Evolutionary conservation across 73 alveolate species (phyloP).

Genomic region (Blepharisma stoltei): DNA sequence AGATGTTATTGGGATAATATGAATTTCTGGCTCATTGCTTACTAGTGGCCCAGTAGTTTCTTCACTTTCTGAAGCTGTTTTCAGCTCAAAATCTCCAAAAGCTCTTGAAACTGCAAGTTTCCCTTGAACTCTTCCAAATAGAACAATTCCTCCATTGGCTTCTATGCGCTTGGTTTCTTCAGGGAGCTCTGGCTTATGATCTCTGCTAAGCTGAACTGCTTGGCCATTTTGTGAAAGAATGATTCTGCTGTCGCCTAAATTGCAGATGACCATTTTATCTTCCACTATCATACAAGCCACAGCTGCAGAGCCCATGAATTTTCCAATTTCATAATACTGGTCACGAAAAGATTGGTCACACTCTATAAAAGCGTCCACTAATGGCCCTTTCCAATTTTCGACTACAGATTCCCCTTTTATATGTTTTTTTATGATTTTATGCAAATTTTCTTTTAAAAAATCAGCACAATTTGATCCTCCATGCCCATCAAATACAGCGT

Average conservation of each 20-base stretch:
- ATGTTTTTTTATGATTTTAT: slow-evolving; percentile 24
- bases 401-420: slow-evolving; percentile 42
- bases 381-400: slow-evolving; percentile 25
- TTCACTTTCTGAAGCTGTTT: slow-evolving; percentile 18
- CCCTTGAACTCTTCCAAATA: slow-evolving; percentile 80
- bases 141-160: slow-evolving; percentile 75
- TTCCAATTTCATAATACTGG: slow-evolving; percentile 37
- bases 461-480: slow-evolving; percentile 25
- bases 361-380: slow-evolving; percentile 43
- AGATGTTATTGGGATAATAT: background rate
- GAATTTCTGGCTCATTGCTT: background rate
- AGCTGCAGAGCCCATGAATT: slow-evolving; percentile 65
- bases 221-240: slow-evolving; percentile 71
- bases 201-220: slow-evolving; percentile 70
- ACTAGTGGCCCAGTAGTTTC: background rate
- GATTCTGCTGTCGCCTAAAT: slow-evolving; percentile 83
- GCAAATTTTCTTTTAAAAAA: slow-evolving; percentile 30
- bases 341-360: slow-evolving; percentile 47
- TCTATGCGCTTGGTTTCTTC: slow-evolving; percentile 69
- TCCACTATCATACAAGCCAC: slow-evolving; percentile 46
- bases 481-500: slow-evolving; percentile 31
- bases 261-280: slow-evolving; percentile 67
- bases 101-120: slow-evolving; percentile 80
- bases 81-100: slow-evolving; percentile 86
- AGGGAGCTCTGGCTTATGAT: slow-evolving; percentile 71